Evolutionary conservation across 192 early-diverging fungal species (phyloP).

Genomic region (Dimargaris verticillata): DNA sequence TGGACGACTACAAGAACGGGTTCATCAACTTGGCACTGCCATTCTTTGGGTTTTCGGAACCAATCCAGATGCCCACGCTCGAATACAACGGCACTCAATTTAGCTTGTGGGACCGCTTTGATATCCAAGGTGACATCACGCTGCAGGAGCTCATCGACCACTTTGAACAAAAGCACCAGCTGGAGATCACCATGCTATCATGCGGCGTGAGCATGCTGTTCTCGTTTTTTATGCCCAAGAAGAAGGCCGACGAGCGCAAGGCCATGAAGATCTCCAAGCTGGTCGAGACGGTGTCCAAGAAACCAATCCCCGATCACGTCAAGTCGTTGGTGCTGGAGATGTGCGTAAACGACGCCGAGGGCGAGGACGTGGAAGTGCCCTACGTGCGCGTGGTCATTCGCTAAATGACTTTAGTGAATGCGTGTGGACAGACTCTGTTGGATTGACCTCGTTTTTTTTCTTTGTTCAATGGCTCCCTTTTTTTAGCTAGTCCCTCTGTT

Average conservation of each 20-base stretch:
- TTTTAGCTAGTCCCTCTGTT: not conserved
- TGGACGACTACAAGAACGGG: constrained; percentile 98
- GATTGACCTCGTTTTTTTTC: too few relatives aligned
- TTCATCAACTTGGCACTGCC: constrained; percentile 95
- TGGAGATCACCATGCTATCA: constrained; percentile 88
- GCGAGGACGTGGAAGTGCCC: constrained; percentile 74
- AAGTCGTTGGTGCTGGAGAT: constrained; percentile 73
- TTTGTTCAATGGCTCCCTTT: not conserved
- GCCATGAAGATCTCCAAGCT: constrained; percentile 67
- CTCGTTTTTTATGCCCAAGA: constrained; percentile 68
- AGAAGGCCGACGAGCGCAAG: constrained; percentile 70
- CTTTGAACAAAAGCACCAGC: constrained; percentile 62
- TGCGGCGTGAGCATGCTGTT: constrained; percentile 86
- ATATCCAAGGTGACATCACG: constrained; percentile 66
- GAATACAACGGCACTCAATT: constrained; percentile 78
- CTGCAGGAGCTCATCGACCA: constrained; percentile 77
- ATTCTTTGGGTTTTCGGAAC: constrained; percentile 99
- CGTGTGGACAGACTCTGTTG: too few relatives aligned
- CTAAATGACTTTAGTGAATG: constrained; percentile 5
- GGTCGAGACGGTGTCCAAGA: constrained; percentile 66
- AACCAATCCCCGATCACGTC: constrained; percentile 72
- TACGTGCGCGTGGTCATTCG: constrained; percentile 24
- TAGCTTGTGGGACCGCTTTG: constrained; percentile 93
- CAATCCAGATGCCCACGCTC: constrained; percentile 72
- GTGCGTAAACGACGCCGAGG: constrained; percentile 72